Conservation (phyloP, 2,329 filamentous ascomycete genomes). For the Hypoxylon sp. region DNA sequence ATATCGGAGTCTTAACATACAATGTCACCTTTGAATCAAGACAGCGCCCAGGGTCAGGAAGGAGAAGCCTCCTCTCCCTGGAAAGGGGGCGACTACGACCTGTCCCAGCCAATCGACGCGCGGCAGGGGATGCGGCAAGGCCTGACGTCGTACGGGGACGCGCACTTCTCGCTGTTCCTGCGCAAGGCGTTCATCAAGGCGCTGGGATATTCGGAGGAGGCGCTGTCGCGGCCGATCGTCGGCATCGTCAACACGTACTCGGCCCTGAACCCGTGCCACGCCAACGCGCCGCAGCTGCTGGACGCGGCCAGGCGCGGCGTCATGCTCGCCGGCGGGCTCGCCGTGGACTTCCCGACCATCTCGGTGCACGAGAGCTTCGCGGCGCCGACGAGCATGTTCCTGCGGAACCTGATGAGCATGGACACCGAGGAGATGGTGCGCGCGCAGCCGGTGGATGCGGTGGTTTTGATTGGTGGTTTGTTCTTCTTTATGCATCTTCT, state of each 20-base stretch:
- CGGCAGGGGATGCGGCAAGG: conserved; percentile 67
- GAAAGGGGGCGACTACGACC: conserved; percentile 71
- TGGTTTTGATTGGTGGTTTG: conserved; percentile 69
- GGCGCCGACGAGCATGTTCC: conserved; percentile 76
- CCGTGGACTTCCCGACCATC: conserved; percentile 78
- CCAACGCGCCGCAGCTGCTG: conserved; percentile 74
- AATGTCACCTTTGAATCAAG: conserved; percentile 6
- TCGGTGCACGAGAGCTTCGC: conserved; percentile 75
- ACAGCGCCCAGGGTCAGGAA: background rate
- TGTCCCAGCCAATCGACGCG: conserved; percentile 60
- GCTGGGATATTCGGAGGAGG: conserved; percentile 76
- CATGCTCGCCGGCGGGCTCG: conserved; percentile 71
- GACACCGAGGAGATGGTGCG: conserved; percentile 82
- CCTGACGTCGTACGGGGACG: conserved; percentile 74
- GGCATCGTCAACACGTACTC: conserved; percentile 79
- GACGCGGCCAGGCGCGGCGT: conserved; percentile 75
- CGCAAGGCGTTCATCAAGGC: conserved; percentile 82
- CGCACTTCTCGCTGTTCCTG: conserved; percentile 78
- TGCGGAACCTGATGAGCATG: conserved; percentile 80
- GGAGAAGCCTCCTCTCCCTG: conserved; percentile 3
- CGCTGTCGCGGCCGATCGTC: conserved; percentile 74
- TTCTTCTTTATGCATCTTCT: too few species aligned
- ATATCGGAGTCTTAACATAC: background rate
- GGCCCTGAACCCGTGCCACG: conserved; percentile 78
- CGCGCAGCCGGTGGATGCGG: conserved; percentile 75